phyloP scores from a whole-genome alignment of 768 basidiomycete genomes.

The Russula olivacea region DNA sequence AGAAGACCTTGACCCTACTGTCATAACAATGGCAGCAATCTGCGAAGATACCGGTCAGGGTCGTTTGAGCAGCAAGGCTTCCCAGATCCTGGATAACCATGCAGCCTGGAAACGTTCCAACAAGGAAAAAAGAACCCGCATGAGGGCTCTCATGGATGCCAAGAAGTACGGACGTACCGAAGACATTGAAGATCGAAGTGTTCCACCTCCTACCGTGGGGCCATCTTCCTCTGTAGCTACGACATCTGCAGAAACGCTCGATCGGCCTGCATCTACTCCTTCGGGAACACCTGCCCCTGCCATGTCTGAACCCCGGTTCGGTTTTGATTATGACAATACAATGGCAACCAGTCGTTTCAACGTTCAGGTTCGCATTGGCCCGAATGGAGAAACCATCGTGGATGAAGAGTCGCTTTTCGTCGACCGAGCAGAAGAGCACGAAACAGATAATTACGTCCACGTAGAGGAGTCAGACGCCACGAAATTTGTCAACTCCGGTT shows the following conservation, averaged over 20 bases:
- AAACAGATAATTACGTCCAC: constrained; percentile 68
- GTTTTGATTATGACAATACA: constrained; percentile 64
- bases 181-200: constrained; percentile 38
- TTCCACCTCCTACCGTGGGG: background rate
- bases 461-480: constrained; percentile 77
- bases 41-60: constrained; percentile 77
- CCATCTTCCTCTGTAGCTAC: background rate
- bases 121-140: constrained; percentile 57
- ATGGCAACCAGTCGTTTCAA: constrained; percentile 67
- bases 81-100: constrained; percentile 65
- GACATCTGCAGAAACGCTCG: constrained; percentile 2
- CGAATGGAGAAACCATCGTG: constrained; percentile 80
- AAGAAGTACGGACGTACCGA: constrained; percentile 67
- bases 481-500: constrained; percentile 79
- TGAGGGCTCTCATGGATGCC: constrained; percentile 59
- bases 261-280: constrained; percentile 6
- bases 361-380: constrained; percentile 81
- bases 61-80: constrained; percentile 70
- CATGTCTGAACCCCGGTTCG: constrained; percentile 45
- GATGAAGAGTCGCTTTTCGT: constrained; percentile 82
- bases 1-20: constrained; percentile 75
- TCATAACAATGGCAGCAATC: constrained; percentile 74
- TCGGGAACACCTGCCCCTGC: constrained; percentile 22
- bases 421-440: constrained; percentile 61
- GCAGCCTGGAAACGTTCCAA: constrained; percentile 65